phyloP scores from a whole-genome alignment of 2,329 filamentous ascomycete species.

The Biscogniauxia sp. region DNA sequence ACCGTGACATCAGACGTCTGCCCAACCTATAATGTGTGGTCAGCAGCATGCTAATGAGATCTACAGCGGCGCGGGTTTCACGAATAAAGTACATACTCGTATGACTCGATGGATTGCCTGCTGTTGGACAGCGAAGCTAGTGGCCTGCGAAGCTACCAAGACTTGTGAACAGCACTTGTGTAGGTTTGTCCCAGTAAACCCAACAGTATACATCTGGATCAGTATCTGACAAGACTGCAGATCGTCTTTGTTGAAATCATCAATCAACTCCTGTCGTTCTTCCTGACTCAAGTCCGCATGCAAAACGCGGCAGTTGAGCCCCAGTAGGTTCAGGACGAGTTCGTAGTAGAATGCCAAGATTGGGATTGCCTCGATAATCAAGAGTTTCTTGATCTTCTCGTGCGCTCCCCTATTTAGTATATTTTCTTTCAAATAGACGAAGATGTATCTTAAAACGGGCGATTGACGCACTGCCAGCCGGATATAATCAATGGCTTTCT shows the following conservation, averaged over 20 bases:
- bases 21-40: constrained; percentile 22
- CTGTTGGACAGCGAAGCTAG: constrained; percentile 25
- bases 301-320: constrained; percentile 26
- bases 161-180: constrained; percentile 29
- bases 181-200: constrained; percentile 28
- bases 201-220: constrained; percentile 31
- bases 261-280: constrained; percentile 23
- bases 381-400: constrained; percentile 26
- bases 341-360: constrained; percentile 33
- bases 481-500: constrained; percentile 22
- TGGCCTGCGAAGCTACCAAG: constrained; percentile 26
- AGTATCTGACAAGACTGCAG: constrained; percentile 27
- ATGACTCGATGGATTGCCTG: constrained; percentile 31
- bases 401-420: constrained; percentile 14
- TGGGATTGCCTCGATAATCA: constrained; percentile 26
- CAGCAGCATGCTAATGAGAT: constrained; percentile 5
- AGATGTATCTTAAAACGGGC: constrained; percentile 27
- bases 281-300: constrained; percentile 21
- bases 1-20: constrained; percentile 26
- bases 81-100: constrained; percentile 21
- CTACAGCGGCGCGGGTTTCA: background rate
- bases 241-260: constrained; percentile 22
- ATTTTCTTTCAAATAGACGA: constrained; percentile 24
- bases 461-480: constrained; percentile 24
- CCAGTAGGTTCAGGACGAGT: constrained; percentile 27